These are phyloP conservation scores for Chenopodium suecicum DNA, from an alignment of 148 eudicot genomes.

Conservation along the genomic window DNA sequence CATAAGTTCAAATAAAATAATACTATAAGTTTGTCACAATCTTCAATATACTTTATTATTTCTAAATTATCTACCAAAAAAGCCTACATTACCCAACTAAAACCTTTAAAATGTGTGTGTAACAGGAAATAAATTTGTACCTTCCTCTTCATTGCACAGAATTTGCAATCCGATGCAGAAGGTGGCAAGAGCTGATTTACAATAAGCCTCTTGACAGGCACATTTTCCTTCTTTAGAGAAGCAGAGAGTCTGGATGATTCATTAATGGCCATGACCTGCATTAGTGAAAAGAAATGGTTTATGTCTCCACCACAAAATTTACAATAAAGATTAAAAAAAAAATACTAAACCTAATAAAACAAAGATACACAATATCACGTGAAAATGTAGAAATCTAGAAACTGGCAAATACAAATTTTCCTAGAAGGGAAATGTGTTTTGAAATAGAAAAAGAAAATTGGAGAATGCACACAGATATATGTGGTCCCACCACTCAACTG, in stretches of 20 bases:
- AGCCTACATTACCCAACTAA: neutral
- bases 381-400: neutral
- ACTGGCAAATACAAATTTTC: neutral
- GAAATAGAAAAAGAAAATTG: neutral
- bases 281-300: constrained; percentile 1
- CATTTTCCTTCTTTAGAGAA: constrained; percentile 83
- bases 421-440: neutral
- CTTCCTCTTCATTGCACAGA: constrained; percentile 94
- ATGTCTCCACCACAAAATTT: neutral
- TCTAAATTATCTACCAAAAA: neutral
- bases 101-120: neutral
- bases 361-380: neutral
- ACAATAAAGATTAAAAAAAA: neutral
- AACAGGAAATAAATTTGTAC: constrained; percentile 29
- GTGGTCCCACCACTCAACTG: neutral
- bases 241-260: constrained; percentile 90
- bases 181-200: constrained; percentile 96
- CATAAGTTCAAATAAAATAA: too few relatives aligned
- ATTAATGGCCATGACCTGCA: constrained; percentile 87
- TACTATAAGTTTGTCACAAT: too few relatives aligned
- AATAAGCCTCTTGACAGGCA: constrained; percentile 88
- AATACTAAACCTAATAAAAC: neutral
- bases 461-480: neutral
- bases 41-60: too few relatives aligned
- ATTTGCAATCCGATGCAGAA: constrained; percentile 93